Base-by-base conservation (phyloP, 2,329 filamentous ascomycete species). In the Chalaropsis ovoidea region DNA sequence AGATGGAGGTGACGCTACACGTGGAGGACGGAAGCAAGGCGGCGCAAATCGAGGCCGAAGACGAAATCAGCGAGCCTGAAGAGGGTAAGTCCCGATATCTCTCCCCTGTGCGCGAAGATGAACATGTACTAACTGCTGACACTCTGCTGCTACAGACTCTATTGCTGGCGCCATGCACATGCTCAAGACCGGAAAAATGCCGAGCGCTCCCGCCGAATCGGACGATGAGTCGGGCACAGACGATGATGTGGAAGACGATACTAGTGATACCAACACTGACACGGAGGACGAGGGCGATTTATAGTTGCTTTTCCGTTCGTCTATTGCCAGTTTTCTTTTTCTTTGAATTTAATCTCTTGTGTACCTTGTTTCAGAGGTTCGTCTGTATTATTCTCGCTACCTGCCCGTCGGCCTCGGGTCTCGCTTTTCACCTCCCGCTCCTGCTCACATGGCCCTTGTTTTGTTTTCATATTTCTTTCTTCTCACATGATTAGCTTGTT, bases 51-150 rank as follows among this genome's bases (percentile, higher is more conserved):
- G 83, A 84, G 63, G 88, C 86, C 61, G 91, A 96, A 70, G 94
- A 96, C 71, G 94, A 99, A 67, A 99, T 99, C 70, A 95, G 90
- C 73, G 94, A 99, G 75, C 94, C 95, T 43, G 94, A 97, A 69
- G 94, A 99, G 80, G 94, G 94, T 96, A 81, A 80, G 86, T 80
- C 62, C 17, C 52, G 60, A 22, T 56, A 58, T 58, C 42, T n/a
- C 58, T 35, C 31, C 1, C 8, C 17, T 58, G 24, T 19, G 24
- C 3, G 19, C 19, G 27, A 4, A 58, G 5, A 35, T 54, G 6
- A 49, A n/a, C 13, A 3, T 27, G 11, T 19, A 62, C 19, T n/a
- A 52, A 47, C 73, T 74, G 70, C 72, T 75, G 70, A 76, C 68
- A 22, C 6, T 4, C 4, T 67, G 15, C n/a, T 66, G 15, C n/a